A percentile compares a stretch with the other conserved stretches of the same genome.
Evolutionary conservation across 441 rosid species (phyloP).

Genomic region (Melastoma candidum): DNA sequence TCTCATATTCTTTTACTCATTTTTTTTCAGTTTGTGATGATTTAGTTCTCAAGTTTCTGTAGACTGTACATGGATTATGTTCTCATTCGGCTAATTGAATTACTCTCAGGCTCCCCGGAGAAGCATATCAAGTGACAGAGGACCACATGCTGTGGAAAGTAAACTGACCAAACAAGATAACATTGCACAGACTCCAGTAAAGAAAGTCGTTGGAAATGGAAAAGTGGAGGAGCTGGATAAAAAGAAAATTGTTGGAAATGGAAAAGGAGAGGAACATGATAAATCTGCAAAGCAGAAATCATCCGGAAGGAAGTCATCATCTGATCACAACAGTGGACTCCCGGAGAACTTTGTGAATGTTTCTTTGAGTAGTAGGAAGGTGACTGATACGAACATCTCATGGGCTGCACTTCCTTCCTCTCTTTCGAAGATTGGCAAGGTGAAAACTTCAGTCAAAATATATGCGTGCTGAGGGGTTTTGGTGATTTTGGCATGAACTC

Average conservation of each 20-base stretch:
- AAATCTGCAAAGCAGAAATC: slow-evolving; percentile 35
- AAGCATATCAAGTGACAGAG: slow-evolving; percentile 58
- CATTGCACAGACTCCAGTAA: slow-evolving; percentile 30
- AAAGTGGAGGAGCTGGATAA: neutral
- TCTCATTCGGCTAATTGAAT: neutral
- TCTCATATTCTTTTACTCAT: too few relatives aligned
- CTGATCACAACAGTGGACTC: slow-evolving; percentile 35
- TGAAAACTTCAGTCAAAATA: slow-evolving; percentile 8
- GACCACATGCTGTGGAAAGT: slow-evolving; percentile 46
- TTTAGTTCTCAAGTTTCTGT: too few relatives aligned
- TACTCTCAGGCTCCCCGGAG: slow-evolving; percentile 56
- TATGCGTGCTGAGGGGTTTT: too few relatives aligned
- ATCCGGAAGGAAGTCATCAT: slow-evolving; percentile 38
- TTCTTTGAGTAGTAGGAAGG: slow-evolving; percentile 43
- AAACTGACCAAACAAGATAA: slow-evolving; percentile 51
- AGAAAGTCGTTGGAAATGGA: slow-evolving; percentile 44
- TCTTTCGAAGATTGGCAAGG: slow-evolving; percentile 87
- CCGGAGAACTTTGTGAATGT: slow-evolving; percentile 74
- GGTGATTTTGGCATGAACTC: too few relatives aligned
- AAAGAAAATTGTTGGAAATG: too few relatives aligned
- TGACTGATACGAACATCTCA: slow-evolving; percentile 55
- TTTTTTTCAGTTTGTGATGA: too few relatives aligned
- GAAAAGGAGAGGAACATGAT: slow-evolving; percentile 34
- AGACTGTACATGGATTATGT: neutral
- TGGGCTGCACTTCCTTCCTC: slow-evolving; percentile 83